A percentile compares a stretch with the other conserved stretches of the same genome.
phyloP scores from a whole-genome alignment of 2,329 filamentous ascomycete species.

The Phialemoniopsis sp. region DNA sequence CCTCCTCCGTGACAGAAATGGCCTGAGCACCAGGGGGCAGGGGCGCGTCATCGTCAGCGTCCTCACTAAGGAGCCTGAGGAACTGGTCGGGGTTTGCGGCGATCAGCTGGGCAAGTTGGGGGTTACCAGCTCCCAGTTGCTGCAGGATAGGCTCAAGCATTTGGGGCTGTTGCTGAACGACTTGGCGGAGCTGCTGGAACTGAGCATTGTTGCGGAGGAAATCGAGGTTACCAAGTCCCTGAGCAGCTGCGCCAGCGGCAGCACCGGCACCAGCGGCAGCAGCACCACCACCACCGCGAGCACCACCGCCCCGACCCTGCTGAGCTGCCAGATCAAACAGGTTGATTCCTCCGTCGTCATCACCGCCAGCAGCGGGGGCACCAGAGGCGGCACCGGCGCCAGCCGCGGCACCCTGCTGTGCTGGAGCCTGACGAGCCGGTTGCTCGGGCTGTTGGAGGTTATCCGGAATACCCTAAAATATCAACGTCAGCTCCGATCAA shows the following conservation, averaged over 20 bases:
- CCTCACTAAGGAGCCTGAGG: constrained; percentile 83
- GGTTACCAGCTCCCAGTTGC: constrained; percentile 92
- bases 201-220: constrained; percentile 94
- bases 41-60: constrained; percentile 76
- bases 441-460: constrained; percentile 56
- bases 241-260: constrained; percentile 40
- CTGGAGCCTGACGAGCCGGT: constrained; percentile 30
- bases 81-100: constrained; percentile 91
- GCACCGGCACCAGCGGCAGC: constrained; percentile 36
- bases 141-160: constrained; percentile 99
- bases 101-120: constrained; percentile 88
- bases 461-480: constrained; percentile 78
- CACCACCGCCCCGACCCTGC: constrained; percentile 48
- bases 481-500: constrained; percentile 1
- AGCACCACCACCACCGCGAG: constrained; percentile 34
- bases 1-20: constrained; percentile 91
- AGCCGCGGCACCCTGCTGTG: constrained; percentile 36
- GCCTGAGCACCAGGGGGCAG: constrained; percentile 84
- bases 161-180: constrained; percentile 94
- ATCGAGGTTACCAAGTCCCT: constrained; percentile 74
- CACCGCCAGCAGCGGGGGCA: constrained; percentile 39
- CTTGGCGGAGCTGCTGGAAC: constrained; percentile 95
- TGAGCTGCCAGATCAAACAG: constrained; percentile 91
- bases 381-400: constrained; percentile 32
- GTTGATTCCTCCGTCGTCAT: constrained; percentile 71